phyloP scores from a whole-genome alignment of 2,329 filamentous ascomycete species.

The Calonectria honghensis region DNA sequence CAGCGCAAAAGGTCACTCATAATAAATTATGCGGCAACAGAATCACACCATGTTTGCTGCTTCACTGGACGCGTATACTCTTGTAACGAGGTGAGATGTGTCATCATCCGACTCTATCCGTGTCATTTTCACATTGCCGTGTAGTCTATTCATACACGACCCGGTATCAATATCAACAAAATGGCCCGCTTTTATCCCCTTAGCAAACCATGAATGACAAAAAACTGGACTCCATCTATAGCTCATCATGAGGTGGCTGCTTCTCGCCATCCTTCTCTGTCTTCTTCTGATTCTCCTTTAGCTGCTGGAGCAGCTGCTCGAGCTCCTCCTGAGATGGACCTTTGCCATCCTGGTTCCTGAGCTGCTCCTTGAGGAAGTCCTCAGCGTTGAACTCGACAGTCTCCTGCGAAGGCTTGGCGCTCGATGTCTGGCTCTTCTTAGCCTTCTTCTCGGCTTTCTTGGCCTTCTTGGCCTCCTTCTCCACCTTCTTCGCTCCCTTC shows the following conservation, averaged over 20 bases:
- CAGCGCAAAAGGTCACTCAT: background rate
- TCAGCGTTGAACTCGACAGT: conserved; percentile 67
- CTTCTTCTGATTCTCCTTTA: conserved; percentile 48
- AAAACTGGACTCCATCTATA: conserved; percentile 53
- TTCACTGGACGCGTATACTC: conserved; percentile 7
- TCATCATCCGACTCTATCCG: conserved; percentile 35
- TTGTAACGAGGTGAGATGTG: conserved; percentile 7
- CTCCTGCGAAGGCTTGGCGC: conserved; percentile 59
- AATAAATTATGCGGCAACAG: background rate
- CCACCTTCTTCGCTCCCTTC: conserved; percentile 77
- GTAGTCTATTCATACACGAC: conserved; percentile 48
- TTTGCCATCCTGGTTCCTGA: conserved; percentile 57
- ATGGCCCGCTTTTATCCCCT: conserved; percentile 40
- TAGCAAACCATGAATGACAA: conserved; percentile 37
- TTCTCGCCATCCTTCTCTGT: conserved; percentile 45
- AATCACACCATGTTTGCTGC: conserved; percentile 10
- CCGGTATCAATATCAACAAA: conserved; percentile 51
- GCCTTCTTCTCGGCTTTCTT: conserved; percentile 68
- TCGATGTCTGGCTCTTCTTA: conserved; percentile 63
- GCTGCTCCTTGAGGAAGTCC: conserved; percentile 65
- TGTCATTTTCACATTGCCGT: conserved; percentile 35
- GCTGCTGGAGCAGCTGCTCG: conserved; percentile 54
- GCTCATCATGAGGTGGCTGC: conserved; percentile 59
- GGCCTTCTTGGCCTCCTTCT: conserved; percentile 67
- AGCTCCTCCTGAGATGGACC: conserved; percentile 54